Conservation (phyloP, 2,329 filamentous ascomycete species). For the Meredithiella fracta region DNA sequence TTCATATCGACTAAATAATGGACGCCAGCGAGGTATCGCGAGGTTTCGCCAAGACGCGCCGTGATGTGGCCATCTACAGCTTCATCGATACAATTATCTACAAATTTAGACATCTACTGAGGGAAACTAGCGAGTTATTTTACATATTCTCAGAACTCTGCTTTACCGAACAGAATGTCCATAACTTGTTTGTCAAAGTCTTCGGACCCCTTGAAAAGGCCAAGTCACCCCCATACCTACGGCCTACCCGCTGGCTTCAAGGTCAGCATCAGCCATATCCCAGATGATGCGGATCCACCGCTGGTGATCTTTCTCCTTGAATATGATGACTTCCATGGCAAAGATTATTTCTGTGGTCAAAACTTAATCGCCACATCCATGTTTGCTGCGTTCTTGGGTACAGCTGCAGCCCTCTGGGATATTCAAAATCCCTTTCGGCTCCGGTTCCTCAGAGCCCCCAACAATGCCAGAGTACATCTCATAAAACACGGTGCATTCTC, state of each 20-base stretch:
- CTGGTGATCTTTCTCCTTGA: constrained; percentile 23
- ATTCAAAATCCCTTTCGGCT: constrained; percentile 21
- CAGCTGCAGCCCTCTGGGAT: constrained; percentile 17
- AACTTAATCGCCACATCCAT: constrained; percentile 29
- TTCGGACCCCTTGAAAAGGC: background rate
- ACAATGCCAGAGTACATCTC: no score
- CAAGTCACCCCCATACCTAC: background rate
- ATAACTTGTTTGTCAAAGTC: background rate
- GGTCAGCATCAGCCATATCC: background rate
- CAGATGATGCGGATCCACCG: constrained; percentile 2
- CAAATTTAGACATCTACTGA: no score
- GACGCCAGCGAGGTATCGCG: no score
- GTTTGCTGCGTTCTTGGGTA: constrained; percentile 24
- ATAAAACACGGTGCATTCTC: no score
- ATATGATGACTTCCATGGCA: constrained; percentile 31
- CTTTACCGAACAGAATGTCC: background rate
- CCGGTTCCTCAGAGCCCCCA: constrained; percentile 27
- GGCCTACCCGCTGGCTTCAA: background rate
- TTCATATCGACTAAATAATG: no score
- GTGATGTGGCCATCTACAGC: no score
- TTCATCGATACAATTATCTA: no score
- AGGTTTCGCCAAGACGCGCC: no score
- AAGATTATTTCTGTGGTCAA: constrained; percentile 31
- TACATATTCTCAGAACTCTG: no score
- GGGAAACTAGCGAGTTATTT: no score